Evolutionary conservation across 2,329 filamentous ascomycete genomes (phyloP), one percentile per base, ranked within the genome.

Genomic region (Stromatinia cepivora): DNA sequence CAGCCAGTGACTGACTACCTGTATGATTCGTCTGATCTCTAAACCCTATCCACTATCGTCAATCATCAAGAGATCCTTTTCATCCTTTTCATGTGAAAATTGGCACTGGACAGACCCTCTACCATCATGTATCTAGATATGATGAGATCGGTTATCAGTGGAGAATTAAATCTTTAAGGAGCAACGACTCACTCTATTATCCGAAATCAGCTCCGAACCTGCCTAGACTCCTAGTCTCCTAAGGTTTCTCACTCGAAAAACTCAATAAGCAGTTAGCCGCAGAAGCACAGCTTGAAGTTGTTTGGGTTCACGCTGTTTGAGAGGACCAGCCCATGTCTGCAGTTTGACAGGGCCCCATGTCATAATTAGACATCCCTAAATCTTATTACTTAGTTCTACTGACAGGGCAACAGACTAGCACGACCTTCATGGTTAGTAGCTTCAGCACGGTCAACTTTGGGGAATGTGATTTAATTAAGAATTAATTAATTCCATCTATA

Each of bases 131-230:
- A 15, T 31, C 20, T 25, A 39, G 36, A 31, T 22, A 62, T 62
- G 39, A 42, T 50, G 45, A 50, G 65, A 48, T 59, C 56, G 57
- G 34, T 62, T 42, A 54, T 52, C 56, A 13, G 54, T 59, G 62
- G 48, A 53, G 62, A 42, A 54, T 65, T 28, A 22, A 46, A n/a
- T 54, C 20, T 48, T 22, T 59, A 71, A 73, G 72, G 72, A 71
- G 72, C 72, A 25, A 36, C 46, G 22, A 52, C 45, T n/a, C 59
- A 34, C 59, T 50, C 17, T 74, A 72, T 73, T 72, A 62, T 72
- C 73, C 72, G 72, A 71, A 61, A 46, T 69, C 70, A 68, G 58
- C 54, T 72, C 70, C 64, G 58, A 66, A 36, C 20, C 9, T 56
- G 39, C 39, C 39, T 42, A 42, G 39, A 42, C 34, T 8, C 34